These are phyloP conservation scores for Emergomyces pasteurianus DNA, from an alignment of 2,329 filamentous ascomycete species.

Conservation along the genomic window DNA sequence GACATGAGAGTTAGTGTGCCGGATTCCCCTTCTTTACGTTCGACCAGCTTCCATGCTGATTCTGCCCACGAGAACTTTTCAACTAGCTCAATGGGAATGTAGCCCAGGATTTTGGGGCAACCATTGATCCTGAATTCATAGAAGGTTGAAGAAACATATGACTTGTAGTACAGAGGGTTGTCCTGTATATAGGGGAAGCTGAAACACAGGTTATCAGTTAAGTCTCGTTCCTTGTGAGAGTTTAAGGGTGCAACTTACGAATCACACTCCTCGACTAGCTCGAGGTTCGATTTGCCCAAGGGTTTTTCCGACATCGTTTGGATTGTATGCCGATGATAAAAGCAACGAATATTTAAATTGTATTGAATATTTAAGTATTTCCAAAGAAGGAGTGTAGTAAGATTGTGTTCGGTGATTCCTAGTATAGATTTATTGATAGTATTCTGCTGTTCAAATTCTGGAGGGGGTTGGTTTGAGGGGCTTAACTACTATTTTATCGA, in stretches of 20 bases:
- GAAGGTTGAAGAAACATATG: slow-evolving; percentile 42
- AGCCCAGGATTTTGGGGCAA: slow-evolving; percentile 51
- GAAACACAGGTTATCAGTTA: slow-evolving; percentile 4
- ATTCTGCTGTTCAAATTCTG: background rate
- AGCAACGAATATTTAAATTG: no score
- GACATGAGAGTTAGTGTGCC: slow-evolving; percentile 51
- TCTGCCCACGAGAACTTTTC: slow-evolving; percentile 37
- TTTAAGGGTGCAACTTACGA: slow-evolving; percentile 30
- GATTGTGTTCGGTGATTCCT: background rate
- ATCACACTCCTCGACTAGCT: slow-evolving; percentile 44
- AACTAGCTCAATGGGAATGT: slow-evolving; percentile 41
- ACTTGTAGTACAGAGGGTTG: slow-evolving; percentile 44
- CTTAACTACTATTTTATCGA: background rate
- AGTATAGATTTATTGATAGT: background rate
- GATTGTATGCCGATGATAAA: background rate
- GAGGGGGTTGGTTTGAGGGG: background rate
- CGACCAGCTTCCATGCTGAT: slow-evolving; percentile 48
- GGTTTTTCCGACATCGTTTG: background rate
- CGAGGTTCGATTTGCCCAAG: slow-evolving; percentile 25
- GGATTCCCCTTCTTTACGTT: slow-evolving; percentile 21
- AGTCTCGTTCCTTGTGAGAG: background rate
- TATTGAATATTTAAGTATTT: background rate
- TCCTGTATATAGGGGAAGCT: slow-evolving; percentile 68
- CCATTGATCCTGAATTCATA: slow-evolving; percentile 56
- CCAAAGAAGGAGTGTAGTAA: background rate